Evolutionary conservation across 306 rosid genomes (phyloP).

Genomic region (Medicago lupulina): DNA sequence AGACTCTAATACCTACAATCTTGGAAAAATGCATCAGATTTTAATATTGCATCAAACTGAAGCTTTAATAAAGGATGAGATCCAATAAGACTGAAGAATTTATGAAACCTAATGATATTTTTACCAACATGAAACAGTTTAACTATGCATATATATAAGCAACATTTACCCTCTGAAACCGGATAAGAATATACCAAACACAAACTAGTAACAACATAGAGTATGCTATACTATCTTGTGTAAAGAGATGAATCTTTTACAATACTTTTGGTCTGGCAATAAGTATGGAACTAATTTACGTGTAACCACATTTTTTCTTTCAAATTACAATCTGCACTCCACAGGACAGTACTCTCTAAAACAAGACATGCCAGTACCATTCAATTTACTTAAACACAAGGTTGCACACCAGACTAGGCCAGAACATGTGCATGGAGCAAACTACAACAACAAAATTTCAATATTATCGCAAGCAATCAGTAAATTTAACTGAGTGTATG

Average conservation of each 20-base stretch:
- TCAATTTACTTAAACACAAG: not conserved
- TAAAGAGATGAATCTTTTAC: too few species aligned
- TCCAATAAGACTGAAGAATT: constrained; percentile 7
- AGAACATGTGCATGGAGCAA: not conserved
- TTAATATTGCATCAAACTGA: constrained; percentile 37
- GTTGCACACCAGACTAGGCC: not conserved
- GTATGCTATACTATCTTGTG: too few species aligned
- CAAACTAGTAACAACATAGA: too few species aligned
- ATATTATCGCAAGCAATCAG: not conserved
- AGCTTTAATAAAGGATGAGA: constrained; percentile 28
- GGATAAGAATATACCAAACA: too few species aligned
- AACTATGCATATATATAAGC: not conserved
- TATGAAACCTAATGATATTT: not conserved
- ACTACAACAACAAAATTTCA: not conserved
- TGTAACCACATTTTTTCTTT: not conserved
- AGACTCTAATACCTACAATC: constrained; percentile 87
- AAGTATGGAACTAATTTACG: not conserved
- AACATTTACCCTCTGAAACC: not conserved
- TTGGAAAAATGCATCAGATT: constrained; percentile 45
- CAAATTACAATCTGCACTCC: not conserved
- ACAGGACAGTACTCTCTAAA: not conserved
- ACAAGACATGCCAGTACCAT: not conserved
- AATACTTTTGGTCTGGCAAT: not conserved
- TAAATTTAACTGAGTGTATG: not conserved
- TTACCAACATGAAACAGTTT: not conserved